phyloP scores from a whole-genome alignment of 768 basidiomycete genomes.

The Neoboletus brunneissimus region DNA sequence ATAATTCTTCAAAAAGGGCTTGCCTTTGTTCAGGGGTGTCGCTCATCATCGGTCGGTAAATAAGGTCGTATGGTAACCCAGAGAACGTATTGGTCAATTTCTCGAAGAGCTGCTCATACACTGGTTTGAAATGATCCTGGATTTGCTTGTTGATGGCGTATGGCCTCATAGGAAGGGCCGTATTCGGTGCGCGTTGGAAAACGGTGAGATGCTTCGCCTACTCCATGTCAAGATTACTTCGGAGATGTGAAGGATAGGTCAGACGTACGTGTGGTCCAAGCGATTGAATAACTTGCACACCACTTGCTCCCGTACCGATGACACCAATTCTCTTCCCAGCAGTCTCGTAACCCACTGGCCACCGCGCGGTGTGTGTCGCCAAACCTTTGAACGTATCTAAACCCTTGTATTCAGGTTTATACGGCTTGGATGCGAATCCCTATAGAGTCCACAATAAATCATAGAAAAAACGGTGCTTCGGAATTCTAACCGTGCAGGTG shows the following conservation, averaged over 20 bases:
- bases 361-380: not conserved
- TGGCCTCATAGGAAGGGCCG: constrained; percentile 6
- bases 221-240: not conserved
- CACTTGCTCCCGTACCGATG: constrained; percentile 9
- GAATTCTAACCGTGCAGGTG: constrained; percentile 1
- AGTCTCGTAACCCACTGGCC: constrained; percentile 6
- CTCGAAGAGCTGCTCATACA: constrained; percentile 7
- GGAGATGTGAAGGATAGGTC: not conserved
- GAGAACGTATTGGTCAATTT: constrained; percentile 1
- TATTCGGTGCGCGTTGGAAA: constrained; percentile 11
- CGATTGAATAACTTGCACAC: constrained; percentile 5
- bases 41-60: constrained; percentile 11
- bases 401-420: constrained; percentile 1
- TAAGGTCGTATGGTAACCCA: not conserved
- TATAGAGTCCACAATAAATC: not conserved
- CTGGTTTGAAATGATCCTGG: constrained; percentile 5
- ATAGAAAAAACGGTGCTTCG: not conserved
- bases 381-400: constrained; percentile 5
- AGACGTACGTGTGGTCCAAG: constrained; percentile 5
- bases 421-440: constrained; percentile 9
- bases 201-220: constrained; percentile 8
- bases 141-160: constrained; percentile 7
- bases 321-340: constrained; percentile 11
- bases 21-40: constrained; percentile 6
- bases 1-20: constrained; percentile 5